Base-by-base conservation (phyloP, 2,329 filamentous ascomycete genomes). In the Thermothelomyces thermophilus region DNA sequence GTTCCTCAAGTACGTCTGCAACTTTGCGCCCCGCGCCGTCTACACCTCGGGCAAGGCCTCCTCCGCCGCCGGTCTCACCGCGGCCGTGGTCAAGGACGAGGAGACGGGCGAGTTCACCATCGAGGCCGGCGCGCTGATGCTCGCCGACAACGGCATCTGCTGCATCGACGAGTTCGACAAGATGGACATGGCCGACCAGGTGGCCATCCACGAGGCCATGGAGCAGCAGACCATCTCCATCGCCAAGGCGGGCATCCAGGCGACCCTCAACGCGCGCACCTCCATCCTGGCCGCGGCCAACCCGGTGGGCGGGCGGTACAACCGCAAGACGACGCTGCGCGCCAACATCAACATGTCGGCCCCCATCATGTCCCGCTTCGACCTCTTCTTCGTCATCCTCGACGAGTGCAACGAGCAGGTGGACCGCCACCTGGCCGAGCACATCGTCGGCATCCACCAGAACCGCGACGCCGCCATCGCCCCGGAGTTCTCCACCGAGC, bases 141-240 rank as follows among this genome's bases (percentile, higher is more conserved):
- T 98, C 54, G 93, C 93, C 19, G 85, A 97, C 63, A 96, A 95
- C 59, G 93, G 93, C 47, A 94, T 97, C 61, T 98, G 93, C 68
- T 90, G 90, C 52, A 98, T 98, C 65, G 93, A 98, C 65, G 93
- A 98, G 66, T 98, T 98, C 61, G 93, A 98, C 80, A 98, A 98
- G 74, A 98, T 98, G 93, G 93, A 98, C 63, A 87, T 98, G 55
- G 83, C 74, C 46, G 93, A 98, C 66, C 93, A 98, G 71, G 93
- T 98, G 48, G 93, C 93, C 58, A 98, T 98, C 63, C 93, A 98
- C 78, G 93, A 98, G 81, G 93, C 93, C 52, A 98, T 98, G 93
- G 93, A 98, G 79, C 93, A 98, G 73, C 93, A 98, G 70, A 98
- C 93, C 5, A 98, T 98, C 58, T 96, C 90, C 8, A 98, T 98